Conservation (phyloP, 495 filamentous ascomycete genomes). For the Jackrogersella multiformis region DNA sequence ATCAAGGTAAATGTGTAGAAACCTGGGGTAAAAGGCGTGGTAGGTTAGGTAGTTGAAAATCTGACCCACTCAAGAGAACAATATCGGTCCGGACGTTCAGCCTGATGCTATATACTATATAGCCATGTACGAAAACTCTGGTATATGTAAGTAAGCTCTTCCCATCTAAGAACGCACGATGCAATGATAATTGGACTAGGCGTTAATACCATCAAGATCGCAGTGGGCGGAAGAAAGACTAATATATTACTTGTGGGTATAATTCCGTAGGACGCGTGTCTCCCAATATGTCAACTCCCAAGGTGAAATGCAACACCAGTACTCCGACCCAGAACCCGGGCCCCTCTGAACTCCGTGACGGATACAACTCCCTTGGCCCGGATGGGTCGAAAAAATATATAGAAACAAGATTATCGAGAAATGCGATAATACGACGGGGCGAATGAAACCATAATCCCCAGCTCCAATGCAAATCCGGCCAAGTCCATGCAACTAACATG, state of each 20-base stretch:
- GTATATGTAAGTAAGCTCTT: constrained; percentile 2
- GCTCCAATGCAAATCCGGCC: constrained; percentile 28
- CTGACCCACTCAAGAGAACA: neutral
- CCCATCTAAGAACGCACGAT: neutral
- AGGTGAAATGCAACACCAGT: constrained; percentile 31
- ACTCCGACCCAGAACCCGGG: constrained; percentile 30
- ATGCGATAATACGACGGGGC: constrained; percentile 22
- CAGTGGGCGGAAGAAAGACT: constrained; percentile 4
- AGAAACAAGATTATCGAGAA: constrained; percentile 20
- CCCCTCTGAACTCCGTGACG: constrained; percentile 28
- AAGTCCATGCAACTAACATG: constrained; percentile 29
- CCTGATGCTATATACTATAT: constrained; percentile 28
- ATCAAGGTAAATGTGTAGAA: constrained; percentile 1
- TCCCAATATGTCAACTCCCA: constrained; percentile 29
- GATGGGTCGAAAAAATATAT: constrained; percentile 18
- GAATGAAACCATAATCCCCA: constrained; percentile 33
- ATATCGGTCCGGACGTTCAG: constrained; percentile 29
- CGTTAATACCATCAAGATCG: constrained; percentile 20
- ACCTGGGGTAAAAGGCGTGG: constrained; percentile 33
- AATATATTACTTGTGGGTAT: constrained; percentile 45
- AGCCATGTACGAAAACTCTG: neutral
- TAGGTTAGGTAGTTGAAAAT: no score
- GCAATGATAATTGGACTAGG: constrained; percentile 18
- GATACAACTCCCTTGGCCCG: constrained; percentile 35
- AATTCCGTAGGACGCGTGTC: constrained; percentile 43